phyloP scores from a whole-genome alignment of 2,329 filamentous ascomycete genomes.

The Pestalotiopsis sp. region DNA sequence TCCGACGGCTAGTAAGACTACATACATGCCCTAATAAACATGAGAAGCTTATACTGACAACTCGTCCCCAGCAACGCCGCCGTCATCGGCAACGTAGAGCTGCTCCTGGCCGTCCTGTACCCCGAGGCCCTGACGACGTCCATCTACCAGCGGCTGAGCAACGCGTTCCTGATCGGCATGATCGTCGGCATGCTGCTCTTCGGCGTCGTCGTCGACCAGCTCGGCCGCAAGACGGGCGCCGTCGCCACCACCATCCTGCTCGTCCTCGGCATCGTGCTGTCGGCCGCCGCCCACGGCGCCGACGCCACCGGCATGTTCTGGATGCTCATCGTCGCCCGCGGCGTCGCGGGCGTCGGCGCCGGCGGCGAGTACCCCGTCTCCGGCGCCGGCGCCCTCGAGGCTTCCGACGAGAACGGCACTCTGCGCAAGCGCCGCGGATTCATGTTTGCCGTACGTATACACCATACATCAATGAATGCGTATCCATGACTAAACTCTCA shows the following conservation, averaged over 20 bases:
- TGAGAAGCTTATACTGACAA: conserved; percentile 4
- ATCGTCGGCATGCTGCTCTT: conserved; percentile 60
- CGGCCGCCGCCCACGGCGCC: conserved; percentile 46
- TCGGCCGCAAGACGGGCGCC: conserved; percentile 52
- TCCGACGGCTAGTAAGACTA: conserved; percentile 44
- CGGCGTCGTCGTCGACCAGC: conserved; percentile 50
- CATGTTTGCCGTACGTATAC: conserved; percentile 47
- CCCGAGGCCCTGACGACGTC: conserved; percentile 42
- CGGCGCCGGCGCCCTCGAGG: conserved; percentile 52
- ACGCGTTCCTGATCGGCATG: conserved; percentile 58
- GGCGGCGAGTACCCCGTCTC: conserved; percentile 58
- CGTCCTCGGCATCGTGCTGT: conserved; percentile 48
- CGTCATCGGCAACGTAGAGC: conserved; percentile 47
- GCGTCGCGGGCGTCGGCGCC: conserved; percentile 45
- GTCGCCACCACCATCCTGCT: conserved; percentile 50
- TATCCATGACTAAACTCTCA: background rate
- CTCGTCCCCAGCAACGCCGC: conserved; percentile 38
- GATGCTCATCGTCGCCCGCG: conserved; percentile 50
- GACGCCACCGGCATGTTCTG: conserved; percentile 45
- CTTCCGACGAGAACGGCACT: conserved; percentile 50
- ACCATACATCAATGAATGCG: background rate
- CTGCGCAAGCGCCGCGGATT: conserved; percentile 53
- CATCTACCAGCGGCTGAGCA: conserved; percentile 55
- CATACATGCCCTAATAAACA: conserved; percentile 11
- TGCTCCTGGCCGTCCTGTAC: conserved; percentile 44